Percentiles rank a stretch among this genome's conserved stretches.
Evolutionary conservation across 2,329 filamentous ascomycete genomes (phyloP).

Genomic region (Calonectria honghensis): DNA sequence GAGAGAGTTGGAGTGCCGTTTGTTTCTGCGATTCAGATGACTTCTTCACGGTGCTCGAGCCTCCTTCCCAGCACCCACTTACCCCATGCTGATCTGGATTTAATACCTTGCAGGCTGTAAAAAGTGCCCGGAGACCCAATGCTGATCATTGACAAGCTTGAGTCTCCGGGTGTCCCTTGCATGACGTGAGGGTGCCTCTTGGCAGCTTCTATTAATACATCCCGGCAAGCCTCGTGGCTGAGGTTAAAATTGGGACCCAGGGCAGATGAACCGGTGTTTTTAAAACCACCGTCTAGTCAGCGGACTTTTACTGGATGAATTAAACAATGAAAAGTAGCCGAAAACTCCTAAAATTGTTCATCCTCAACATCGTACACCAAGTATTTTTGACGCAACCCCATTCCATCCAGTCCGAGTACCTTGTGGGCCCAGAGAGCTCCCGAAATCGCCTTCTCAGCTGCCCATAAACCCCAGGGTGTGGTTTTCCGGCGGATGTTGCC

Average conservation of each 20-base stretch:
- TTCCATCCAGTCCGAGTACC: not conserved
- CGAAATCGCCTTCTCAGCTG: not conserved
- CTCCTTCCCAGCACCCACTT: not conserved
- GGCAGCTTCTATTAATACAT: slow-evolving; percentile 21
- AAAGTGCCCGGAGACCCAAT: not conserved
- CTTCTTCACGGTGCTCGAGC: not conserved
- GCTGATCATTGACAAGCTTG: not conserved
- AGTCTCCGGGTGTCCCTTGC: not conserved
- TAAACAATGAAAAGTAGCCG: too few relatives aligned
- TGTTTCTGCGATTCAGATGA: not conserved
- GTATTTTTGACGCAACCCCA: not conserved
- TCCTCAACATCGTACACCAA: not conserved
- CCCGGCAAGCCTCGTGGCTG: slow-evolving; percentile 14
- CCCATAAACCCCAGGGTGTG: not conserved
- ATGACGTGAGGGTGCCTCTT: not conserved
- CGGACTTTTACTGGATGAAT: too few relatives aligned
- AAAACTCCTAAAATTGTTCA: not conserved
- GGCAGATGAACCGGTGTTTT: not conserved
- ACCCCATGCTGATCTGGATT: not conserved
- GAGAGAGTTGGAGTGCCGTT: not conserved
- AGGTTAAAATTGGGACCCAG: slow-evolving; percentile 20
- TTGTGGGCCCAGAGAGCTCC: not conserved
- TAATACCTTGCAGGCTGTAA: not conserved
- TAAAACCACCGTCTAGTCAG: not conserved
- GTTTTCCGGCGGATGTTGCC: not conserved